Percentiles rank a stretch among this genome's conserved stretches.
phyloP scores from a whole-genome alignment of 257 asterid genomes.

The Euphrasia confusa region DNA sequence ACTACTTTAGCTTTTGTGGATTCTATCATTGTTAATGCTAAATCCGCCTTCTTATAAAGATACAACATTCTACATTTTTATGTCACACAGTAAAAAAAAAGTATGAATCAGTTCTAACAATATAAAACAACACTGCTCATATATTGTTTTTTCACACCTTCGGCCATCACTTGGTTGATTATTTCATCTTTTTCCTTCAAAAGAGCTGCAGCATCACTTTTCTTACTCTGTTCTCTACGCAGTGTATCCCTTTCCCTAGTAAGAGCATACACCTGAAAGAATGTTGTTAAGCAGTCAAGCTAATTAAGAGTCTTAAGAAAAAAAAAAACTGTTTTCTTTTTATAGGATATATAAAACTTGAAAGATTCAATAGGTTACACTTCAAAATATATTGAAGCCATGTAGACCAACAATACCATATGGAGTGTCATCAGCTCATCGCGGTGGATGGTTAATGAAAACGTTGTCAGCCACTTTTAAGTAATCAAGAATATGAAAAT shows the following conservation, averaged over 20 bases:
- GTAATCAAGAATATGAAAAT: no score
- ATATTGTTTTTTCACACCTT: conserved; percentile 45
- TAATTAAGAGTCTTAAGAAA: not conserved
- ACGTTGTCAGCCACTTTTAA: no score
- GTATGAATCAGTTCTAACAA: conserved; percentile 17
- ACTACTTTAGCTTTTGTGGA: not conserved
- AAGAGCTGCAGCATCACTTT: conserved; percentile 93
- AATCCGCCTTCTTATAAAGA: conserved; percentile 18
- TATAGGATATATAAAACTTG: conserved; percentile 3
- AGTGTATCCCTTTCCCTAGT: conserved; percentile 84
- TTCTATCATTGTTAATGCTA: not conserved
- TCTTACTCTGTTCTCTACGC: conserved; percentile 83
- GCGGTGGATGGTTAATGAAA: no score
- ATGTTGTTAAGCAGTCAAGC: conserved; percentile 16
- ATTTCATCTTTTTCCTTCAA: conserved; percentile 94
- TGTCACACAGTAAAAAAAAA: conserved; percentile 2
- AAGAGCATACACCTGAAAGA: conserved; percentile 79
- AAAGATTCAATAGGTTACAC: not conserved
- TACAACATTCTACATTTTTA: conserved; percentile 10
- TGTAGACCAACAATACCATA: no score
- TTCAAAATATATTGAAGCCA: not conserved
- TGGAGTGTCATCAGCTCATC: no score
- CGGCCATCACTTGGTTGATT: conserved; percentile 94
- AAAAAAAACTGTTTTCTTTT: not conserved
- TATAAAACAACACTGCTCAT: conserved; percentile 10